These are phyloP conservation scores for Phaeoacremonium minimum DNA, from an alignment of 2,329 filamentous ascomycete species.

Conservation along the genomic window DNA sequence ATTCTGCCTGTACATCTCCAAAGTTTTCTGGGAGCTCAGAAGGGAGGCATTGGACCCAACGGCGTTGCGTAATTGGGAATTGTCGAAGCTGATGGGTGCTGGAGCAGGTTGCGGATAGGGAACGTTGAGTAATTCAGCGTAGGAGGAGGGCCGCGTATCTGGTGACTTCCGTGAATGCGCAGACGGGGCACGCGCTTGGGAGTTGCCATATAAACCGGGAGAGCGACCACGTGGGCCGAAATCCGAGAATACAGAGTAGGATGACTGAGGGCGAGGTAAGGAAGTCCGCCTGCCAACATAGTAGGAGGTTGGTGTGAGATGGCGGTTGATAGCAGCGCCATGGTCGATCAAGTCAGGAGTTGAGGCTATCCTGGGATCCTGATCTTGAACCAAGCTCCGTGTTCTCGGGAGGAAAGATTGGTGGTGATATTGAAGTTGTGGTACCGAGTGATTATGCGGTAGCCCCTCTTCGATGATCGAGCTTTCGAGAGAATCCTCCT, in stretches of 20 bases:
- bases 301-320: slow-evolving; percentile 56
- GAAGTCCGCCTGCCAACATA: slow-evolving; percentile 51
- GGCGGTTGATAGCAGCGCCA: slow-evolving; percentile 49
- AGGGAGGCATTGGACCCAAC: slow-evolving; percentile 90
- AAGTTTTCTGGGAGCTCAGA: slow-evolving; percentile 84
- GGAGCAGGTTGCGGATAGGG: slow-evolving; percentile 77
- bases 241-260: slow-evolving; percentile 73
- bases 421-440: slow-evolving; percentile 60
- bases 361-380: slow-evolving; percentile 38
- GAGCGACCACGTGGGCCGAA: slow-evolving; percentile 60
- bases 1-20: slow-evolving; percentile 96
- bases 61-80: slow-evolving; percentile 70
- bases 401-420: slow-evolving; percentile 37
- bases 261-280: slow-evolving; percentile 66
- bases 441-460: slow-evolving; percentile 39
- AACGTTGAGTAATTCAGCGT: slow-evolving; percentile 57
- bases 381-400: slow-evolving; percentile 35
- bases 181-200: slow-evolving; percentile 42
- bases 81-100: slow-evolving; percentile 68
- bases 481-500: slow-evolving; percentile 43
- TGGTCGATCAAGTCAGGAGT: slow-evolving; percentile 49
- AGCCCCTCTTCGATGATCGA: slow-evolving; percentile 42
- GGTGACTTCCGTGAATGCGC: slow-evolving; percentile 50
- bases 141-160: slow-evolving; percentile 47
- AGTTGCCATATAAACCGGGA: slow-evolving; percentile 37